phyloP scores from a whole-genome alignment of 73 alveolate species.

The Paraurostyla sp. region DNA sequence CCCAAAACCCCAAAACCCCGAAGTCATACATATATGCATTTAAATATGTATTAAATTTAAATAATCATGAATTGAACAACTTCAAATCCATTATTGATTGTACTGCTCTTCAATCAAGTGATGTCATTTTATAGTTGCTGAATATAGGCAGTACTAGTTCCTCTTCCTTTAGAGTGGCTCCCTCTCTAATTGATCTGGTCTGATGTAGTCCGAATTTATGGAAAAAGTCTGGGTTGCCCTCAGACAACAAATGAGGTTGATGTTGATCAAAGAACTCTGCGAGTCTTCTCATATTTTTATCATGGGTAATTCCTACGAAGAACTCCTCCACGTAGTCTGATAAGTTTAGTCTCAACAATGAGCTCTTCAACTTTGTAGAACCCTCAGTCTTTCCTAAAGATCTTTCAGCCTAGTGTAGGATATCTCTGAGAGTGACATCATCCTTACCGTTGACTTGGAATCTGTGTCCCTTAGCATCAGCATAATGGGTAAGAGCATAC shows the following conservation, averaged over 20 bases:
- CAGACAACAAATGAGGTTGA: background rate
- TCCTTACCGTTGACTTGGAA: constrained; percentile 38
- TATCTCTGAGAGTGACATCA: constrained; percentile 25
- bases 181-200: background rate
- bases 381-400: constrained; percentile 12
- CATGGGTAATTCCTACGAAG: constrained; percentile 66
- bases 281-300: constrained; percentile 43
- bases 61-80: no score
- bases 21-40: no score
- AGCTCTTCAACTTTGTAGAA: background rate
- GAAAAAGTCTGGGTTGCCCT: constrained; percentile 1
- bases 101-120: constrained; percentile 51
- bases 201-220: background rate
- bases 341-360: constrained; percentile 23
- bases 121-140: constrained; percentile 45
- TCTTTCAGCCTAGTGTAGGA: background rate
- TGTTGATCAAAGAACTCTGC: constrained; percentile 14
- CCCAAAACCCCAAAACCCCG: no score
- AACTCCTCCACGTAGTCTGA: constrained; percentile 65
- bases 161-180: background rate
- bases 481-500: constrained; percentile 34
- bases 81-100: no score
- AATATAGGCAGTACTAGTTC: constrained; percentile 18
- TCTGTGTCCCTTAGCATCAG: constrained; percentile 49
- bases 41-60: no score